Evolutionary conservation across 768 basidiomycete genomes (phyloP).

Genomic region (Russula sp.): DNA sequence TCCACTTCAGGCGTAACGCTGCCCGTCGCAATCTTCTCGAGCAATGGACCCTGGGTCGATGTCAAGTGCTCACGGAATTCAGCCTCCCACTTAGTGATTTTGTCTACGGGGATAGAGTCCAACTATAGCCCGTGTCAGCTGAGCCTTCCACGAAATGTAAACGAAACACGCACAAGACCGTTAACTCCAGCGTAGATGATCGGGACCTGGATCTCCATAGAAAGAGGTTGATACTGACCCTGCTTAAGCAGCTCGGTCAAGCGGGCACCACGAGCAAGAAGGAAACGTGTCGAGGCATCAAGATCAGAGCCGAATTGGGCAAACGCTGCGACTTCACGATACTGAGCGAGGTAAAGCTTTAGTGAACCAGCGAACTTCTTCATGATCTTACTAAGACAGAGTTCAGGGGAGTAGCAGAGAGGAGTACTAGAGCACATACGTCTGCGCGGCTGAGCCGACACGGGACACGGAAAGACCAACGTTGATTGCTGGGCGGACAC

Average conservation of each 20-base stretch:
- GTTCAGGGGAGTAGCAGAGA: slow-evolving; percentile 1
- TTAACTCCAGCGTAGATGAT: slow-evolving; percentile 99
- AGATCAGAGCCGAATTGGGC: slow-evolving; percentile 99
- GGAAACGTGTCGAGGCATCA: slow-evolving; percentile 98
- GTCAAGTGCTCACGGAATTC: slow-evolving; percentile 87
- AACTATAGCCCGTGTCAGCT: slow-evolving; percentile 41
- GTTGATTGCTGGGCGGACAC: slow-evolving; percentile 99
- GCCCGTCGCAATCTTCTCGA: slow-evolving; percentile 79
- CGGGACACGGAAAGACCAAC: slow-evolving; percentile 99
- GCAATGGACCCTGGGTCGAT: slow-evolving; percentile 62
- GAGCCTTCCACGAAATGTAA: neutral
- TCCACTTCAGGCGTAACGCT: slow-evolving; percentile 86
- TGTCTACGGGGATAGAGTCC: slow-evolving; percentile 89
- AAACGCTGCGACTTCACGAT: slow-evolving; percentile 99
- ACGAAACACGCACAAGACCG: slow-evolving; percentile 66
- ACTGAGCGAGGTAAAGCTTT: slow-evolving; percentile 99
- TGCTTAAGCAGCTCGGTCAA: slow-evolving; percentile 97
- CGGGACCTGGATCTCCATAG: slow-evolving; percentile 95
- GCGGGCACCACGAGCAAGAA: slow-evolving; percentile 95
- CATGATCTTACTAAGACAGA: slow-evolving; percentile 78
- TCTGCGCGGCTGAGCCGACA: slow-evolving; percentile 99
- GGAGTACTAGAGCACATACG: slow-evolving; percentile 48
- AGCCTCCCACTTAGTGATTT: slow-evolving; percentile 89
- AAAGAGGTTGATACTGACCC: slow-evolving; percentile 93
- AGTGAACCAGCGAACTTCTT: slow-evolving; percentile 99